Percentiles rank a stretch among this genome's conserved stretches.
Conservation (phyloP, 139 green algal genomes). For the Coccomyxa sp. region DNA sequence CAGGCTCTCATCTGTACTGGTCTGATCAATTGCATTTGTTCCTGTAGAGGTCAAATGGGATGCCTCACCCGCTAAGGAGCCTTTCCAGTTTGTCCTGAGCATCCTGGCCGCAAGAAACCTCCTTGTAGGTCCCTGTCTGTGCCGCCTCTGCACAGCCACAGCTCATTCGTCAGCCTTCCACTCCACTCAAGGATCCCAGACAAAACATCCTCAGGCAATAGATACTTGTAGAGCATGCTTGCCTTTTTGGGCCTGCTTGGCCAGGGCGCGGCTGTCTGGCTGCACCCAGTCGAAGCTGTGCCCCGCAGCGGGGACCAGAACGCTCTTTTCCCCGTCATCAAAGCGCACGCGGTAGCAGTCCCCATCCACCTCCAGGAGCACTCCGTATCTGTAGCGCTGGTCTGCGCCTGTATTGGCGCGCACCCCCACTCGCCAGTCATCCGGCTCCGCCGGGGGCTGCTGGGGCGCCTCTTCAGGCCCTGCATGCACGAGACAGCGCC, state of each 20-base stretch:
- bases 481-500: background rate
- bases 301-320: background rate
- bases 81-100: background rate
- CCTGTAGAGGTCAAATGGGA: too few relatives aligned
- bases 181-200: background rate
- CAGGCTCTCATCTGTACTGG: background rate
- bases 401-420: background rate
- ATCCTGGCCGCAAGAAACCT: background rate
- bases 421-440: background rate
- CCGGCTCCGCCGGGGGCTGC: background rate
- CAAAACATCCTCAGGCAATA: background rate
- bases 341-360: background rate
- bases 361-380: background rate
- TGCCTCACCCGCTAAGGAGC: background rate
- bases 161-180: too few relatives aligned
- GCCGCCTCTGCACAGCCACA: background rate
- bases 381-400: background rate
- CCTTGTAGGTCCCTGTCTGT: background rate
- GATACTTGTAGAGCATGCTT: background rate
- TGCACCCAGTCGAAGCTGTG: background rate
- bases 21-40: background rate
- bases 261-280: background rate
- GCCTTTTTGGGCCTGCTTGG: background rate
- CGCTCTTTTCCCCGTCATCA: background rate
- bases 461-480: background rate